Percentiles rank a stretch among this genome's conserved stretches.
phyloP scores from a whole-genome alignment of 805 yeast genomes.

The Osmozyma mogii region DNA sequence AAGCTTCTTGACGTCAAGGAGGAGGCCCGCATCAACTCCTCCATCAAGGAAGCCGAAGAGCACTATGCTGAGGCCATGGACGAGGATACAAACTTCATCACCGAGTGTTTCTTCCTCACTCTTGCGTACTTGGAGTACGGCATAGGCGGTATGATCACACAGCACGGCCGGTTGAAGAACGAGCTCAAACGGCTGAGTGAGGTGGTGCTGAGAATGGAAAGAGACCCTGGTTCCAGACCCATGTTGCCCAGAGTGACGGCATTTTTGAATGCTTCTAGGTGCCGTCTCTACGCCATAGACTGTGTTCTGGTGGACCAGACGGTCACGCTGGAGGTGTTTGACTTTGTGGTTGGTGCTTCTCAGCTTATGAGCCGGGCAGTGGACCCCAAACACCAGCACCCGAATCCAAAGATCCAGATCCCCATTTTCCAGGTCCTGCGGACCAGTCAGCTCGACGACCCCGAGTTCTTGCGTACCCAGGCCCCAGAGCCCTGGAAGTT shows the following conservation, averaged over 20 bases:
- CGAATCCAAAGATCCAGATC: slow-evolving; percentile 40
- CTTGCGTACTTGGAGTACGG: slow-evolving; percentile 83
- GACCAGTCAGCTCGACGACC: slow-evolving; percentile 65
- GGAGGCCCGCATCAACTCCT: slow-evolving; percentile 78
- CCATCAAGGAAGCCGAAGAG: slow-evolving; percentile 59
- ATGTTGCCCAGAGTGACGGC: slow-evolving; percentile 39
- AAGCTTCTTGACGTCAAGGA: slow-evolving; percentile 58
- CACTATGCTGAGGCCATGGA: slow-evolving; percentile 38
- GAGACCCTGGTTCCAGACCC: slow-evolving; percentile 18
- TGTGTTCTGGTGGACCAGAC: slow-evolving; percentile 52
- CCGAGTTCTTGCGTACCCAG: slow-evolving; percentile 56
- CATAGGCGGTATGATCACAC: slow-evolving; percentile 64
- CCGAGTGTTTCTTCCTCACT: slow-evolving; percentile 79
- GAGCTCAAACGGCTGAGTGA: slow-evolving; percentile 42
- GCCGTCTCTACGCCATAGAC: slow-evolving; percentile 49
- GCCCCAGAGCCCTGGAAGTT: slow-evolving; percentile 74
- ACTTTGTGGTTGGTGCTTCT: slow-evolving; percentile 68
- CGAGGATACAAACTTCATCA: slow-evolving; percentile 63
- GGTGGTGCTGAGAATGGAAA: slow-evolving; percentile 8
- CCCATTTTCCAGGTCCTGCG: slow-evolving; percentile 50
- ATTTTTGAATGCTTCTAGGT: slow-evolving; percentile 29
- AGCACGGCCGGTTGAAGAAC: slow-evolving; percentile 45
- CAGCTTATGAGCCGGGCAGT: slow-evolving; percentile 63
- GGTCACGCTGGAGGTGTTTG: slow-evolving; percentile 62
- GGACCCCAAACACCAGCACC: slow-evolving; percentile 65